Conservation (phyloP, 768 basidiomycete species). For the Fomitopsis pulvina region DNA sequence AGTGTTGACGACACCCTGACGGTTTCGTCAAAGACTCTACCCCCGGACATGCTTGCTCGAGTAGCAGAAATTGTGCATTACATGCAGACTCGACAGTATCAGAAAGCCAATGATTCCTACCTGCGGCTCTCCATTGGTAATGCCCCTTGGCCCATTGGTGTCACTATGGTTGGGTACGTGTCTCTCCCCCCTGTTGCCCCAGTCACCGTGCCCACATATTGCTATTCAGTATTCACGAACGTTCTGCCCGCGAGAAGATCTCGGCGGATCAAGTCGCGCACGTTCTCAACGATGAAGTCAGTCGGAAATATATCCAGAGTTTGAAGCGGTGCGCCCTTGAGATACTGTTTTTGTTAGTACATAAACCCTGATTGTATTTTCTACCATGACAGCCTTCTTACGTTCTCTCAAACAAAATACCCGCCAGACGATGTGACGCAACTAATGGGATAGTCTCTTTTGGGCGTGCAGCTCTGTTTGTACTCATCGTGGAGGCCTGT, state of each 20-base stretch:
- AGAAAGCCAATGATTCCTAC: constrained; percentile 94
- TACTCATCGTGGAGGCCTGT: too few relatives aligned
- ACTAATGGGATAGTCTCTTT: constrained; percentile 66
- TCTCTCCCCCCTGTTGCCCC: neutral
- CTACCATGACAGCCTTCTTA: constrained; percentile 58
- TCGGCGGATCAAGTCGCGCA: constrained; percentile 96
- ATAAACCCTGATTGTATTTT: too few relatives aligned
- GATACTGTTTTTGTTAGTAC: too few relatives aligned
- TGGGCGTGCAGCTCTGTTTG: too few relatives aligned
- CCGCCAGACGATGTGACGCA: constrained; percentile 90
- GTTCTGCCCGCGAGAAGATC: constrained; percentile 97
- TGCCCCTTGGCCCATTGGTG: constrained; percentile 99
- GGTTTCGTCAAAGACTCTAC: constrained; percentile 48
- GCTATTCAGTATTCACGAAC: constrained; percentile 80
- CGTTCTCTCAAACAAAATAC: constrained; percentile 94
- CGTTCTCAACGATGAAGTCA: constrained; percentile 98
- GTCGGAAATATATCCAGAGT: constrained; percentile 97
- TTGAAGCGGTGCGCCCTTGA: constrained; percentile 89
- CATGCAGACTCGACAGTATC: constrained; percentile 96
- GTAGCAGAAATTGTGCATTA: constrained; percentile 93
- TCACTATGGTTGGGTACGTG: constrained; percentile 95
- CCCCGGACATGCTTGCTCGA: constrained; percentile 75
- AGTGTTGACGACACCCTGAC: neutral
- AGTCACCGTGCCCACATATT: neutral
- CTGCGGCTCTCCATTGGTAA: constrained; percentile 96